phyloP scores from a whole-genome alignment of 2,329 filamentous ascomycete species.

The Colletotrichum sp. region DNA sequence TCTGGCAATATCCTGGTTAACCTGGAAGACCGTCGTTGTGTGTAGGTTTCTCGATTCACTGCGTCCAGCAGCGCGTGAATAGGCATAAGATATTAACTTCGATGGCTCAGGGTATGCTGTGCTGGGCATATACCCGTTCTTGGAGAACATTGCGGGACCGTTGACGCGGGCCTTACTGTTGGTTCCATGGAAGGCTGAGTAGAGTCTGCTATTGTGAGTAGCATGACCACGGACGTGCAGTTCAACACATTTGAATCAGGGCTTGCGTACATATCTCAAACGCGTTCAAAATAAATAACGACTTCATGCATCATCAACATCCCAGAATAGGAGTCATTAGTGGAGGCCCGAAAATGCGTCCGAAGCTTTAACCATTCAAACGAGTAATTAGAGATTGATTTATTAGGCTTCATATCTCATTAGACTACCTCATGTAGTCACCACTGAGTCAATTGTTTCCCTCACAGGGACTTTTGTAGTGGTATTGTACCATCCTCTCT shows the following conservation, averaged over 20 bases:
- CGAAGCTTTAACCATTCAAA: neutral
- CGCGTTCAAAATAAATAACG: no score
- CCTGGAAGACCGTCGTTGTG: neutral
- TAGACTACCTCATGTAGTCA: conserved; percentile 15
- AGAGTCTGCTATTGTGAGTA: neutral
- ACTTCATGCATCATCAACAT: no score
- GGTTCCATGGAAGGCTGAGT: neutral
- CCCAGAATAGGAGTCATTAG: no score
- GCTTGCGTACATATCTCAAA: no score
- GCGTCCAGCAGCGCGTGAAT: neutral
- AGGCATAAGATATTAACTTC: neutral
- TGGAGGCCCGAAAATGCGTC: no score
- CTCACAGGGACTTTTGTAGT: accelerated
- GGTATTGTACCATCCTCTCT: neutral
- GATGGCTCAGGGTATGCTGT: neutral
- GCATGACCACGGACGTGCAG: no score
- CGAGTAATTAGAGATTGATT: neutral
- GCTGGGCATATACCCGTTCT: neutral
- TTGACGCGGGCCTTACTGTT: neutral
- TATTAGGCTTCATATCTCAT: neutral
- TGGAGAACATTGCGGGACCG: neutral
- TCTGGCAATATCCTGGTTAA: neutral
- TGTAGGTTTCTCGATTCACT: neutral
- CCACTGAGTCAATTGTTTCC: neutral
- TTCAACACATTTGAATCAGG: no score